phyloP scores from a whole-genome alignment of 768 basidiomycete species.

The Serendipita sp. region DNA sequence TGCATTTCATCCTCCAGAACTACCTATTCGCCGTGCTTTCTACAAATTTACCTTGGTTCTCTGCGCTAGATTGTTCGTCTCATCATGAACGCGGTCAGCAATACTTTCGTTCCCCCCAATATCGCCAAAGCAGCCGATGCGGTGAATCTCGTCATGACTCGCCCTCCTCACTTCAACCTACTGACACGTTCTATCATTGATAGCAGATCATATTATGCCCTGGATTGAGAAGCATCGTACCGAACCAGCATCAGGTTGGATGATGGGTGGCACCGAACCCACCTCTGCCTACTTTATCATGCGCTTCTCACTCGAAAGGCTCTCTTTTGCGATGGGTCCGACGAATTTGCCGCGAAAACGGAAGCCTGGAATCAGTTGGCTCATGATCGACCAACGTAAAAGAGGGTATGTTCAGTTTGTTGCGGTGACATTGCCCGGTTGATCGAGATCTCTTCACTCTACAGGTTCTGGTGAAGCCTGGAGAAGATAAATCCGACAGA shows the following conservation, averaged over 20 bases:
- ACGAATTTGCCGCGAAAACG: constrained; percentile 18
- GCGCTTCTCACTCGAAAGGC: constrained; percentile 23
- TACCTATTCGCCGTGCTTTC: constrained; percentile 10
- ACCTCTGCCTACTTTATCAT: constrained; percentile 31
- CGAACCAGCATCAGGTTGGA: constrained; percentile 17
- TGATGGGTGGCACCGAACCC: constrained; percentile 20
- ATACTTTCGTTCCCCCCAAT: constrained; percentile 15
- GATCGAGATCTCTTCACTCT: too few relatives aligned
- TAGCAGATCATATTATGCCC: too few relatives aligned
- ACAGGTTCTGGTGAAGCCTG: too few relatives aligned
- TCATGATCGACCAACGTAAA: constrained; percentile 22
- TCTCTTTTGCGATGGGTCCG: constrained; percentile 6
- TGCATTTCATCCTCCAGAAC: constrained; percentile 7
- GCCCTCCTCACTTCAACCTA: not conserved
- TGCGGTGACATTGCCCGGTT: too few relatives aligned
- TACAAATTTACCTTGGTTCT: constrained; percentile 9
- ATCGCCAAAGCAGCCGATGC: not conserved
- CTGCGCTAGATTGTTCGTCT: constrained; percentile 8
- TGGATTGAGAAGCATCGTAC: constrained; percentile 21
- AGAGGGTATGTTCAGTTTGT: too few relatives aligned
- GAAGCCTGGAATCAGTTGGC: constrained; percentile 23
- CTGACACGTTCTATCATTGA: constrained; percentile 18
- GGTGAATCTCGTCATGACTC: not conserved
- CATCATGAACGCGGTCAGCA: constrained; percentile 12
- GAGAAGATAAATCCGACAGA: too few relatives aligned